phyloP scores from a whole-genome alignment of 805 yeast genomes.

The Naumovozyma baii region DNA sequence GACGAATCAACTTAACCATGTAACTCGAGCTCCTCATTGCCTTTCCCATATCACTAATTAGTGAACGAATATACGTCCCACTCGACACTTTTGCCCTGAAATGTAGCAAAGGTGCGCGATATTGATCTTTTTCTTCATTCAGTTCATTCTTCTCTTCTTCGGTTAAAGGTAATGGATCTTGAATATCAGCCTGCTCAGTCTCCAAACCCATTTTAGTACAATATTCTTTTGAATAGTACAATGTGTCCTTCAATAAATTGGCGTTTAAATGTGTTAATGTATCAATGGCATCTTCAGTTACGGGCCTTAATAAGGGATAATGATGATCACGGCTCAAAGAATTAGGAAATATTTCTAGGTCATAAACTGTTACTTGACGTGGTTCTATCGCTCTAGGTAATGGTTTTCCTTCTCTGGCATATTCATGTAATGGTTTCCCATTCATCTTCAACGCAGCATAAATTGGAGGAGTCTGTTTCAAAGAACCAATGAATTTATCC shows the following conservation, averaged over 20 bases:
- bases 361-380: slow-evolving; percentile 55
- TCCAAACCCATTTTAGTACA: slow-evolving; percentile 36
- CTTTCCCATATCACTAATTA: slow-evolving; percentile 81
- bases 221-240: slow-evolving; percentile 52
- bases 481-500: slow-evolving; percentile 64
- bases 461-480: slow-evolving; percentile 89
- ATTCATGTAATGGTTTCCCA: slow-evolving; percentile 89
- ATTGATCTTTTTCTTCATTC: slow-evolving; percentile 30
- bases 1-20: slow-evolving; percentile 74
- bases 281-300: slow-evolving; percentile 18
- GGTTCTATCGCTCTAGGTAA: slow-evolving; percentile 76
- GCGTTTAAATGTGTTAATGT: slow-evolving; percentile 31
- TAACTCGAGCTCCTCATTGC: slow-evolving; percentile 74
- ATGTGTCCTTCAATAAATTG: slow-evolving; percentile 52
- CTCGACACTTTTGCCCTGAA: slow-evolving; percentile 77
- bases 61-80: slow-evolving; percentile 88
- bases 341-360: slow-evolving; percentile 41
- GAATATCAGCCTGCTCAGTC: slow-evolving; percentile 32
- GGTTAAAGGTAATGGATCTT: slow-evolving; percentile 32
- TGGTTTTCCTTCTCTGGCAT: slow-evolving; percentile 81
- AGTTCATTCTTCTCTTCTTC: slow-evolving; percentile 27
- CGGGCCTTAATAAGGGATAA: slow-evolving; percentile 38
- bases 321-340: slow-evolving; percentile 47
- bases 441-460: slow-evolving; percentile 90
- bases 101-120: slow-evolving; percentile 59